phyloP scores from a whole-genome alignment of 148 eudicot species.

The Bassia scoparia region DNA sequence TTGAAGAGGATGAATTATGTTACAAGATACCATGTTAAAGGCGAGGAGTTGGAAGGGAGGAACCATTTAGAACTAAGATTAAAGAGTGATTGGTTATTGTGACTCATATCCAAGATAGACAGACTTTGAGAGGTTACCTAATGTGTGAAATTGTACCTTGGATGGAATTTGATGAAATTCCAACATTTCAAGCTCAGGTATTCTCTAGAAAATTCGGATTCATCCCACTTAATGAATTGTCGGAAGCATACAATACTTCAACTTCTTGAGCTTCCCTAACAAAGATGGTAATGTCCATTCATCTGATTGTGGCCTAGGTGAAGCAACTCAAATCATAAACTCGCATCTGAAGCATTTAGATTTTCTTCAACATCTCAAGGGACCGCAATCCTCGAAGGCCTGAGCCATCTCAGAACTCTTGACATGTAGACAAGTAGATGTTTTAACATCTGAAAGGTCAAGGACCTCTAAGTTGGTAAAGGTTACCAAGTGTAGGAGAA shows the following conservation, averaged over 20 bases:
- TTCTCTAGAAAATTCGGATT: conserved; percentile 3
- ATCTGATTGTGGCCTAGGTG: conserved; percentile 3
- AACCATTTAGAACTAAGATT: neutral
- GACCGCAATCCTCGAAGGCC: conserved; percentile 7
- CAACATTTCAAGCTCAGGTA: neutral
- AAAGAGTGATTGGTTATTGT: neutral
- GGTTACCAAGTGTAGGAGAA: conserved; percentile 21
- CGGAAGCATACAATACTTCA: neutral
- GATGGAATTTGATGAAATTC: conserved; percentile 14
- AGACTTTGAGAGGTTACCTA: conserved; percentile 9
- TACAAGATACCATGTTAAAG: too few relatives aligned
- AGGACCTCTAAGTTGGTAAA: conserved; percentile 8
- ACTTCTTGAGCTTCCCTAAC: too few relatives aligned
- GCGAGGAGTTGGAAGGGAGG: too few relatives aligned
- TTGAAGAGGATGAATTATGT: too few relatives aligned
- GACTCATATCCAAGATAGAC: neutral
- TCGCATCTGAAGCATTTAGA: neutral
- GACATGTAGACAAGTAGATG: neutral
- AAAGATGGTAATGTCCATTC: neutral
- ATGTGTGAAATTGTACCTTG: neutral
- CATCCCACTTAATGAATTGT: neutral
- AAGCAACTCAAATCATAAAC: conserved; percentile 8
- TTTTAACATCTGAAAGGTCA: neutral
- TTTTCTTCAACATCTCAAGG: neutral
- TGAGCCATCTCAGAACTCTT: neutral